These are phyloP conservation scores for Porcisia deanei DNA, from an alignment of 208 protist genomes.

Conservation along the genomic window DNA sequence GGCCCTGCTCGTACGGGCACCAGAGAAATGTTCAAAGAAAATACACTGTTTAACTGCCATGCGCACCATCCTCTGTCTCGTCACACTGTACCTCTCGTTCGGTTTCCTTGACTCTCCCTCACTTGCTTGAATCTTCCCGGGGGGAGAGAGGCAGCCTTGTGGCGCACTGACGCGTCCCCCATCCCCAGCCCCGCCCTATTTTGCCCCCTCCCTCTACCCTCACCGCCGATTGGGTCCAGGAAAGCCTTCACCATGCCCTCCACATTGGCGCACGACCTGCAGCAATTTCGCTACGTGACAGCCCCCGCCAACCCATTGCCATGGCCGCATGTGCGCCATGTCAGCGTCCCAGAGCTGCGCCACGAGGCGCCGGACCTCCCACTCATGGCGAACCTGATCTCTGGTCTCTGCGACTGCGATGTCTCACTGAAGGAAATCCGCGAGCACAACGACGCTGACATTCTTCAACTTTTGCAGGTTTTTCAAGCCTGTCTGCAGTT, in stretches of 20 bases:
- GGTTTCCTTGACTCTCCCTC: neutral
- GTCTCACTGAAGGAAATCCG: conserved; percentile 35
- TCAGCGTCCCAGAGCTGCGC: conserved; percentile 49
- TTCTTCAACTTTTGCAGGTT: conserved; percentile 63
- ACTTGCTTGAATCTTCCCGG: neutral
- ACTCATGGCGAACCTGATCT: conserved; percentile 70
- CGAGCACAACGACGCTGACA: conserved; percentile 49
- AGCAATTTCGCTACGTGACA: conserved; percentile 52
- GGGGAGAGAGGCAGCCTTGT: neutral
- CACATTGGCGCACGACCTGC: conserved; percentile 45
- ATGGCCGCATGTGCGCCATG: conserved; percentile 58
- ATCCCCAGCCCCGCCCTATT: too few relatives aligned
- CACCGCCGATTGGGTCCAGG: neutral
- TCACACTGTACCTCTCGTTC: neutral
- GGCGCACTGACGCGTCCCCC: neutral
- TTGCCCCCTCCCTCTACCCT: neutral
- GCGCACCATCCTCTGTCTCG: too few relatives aligned
- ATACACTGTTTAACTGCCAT: neutral
- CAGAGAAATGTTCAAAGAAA: neutral
- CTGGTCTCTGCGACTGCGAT: conserved; percentile 36
- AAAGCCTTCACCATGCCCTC: neutral
- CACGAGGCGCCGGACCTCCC: conserved; percentile 59
- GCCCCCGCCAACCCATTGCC: conserved; percentile 31
- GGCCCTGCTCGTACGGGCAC: neutral
- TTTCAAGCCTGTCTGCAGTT: conserved; percentile 83